phyloP scores from a whole-genome alignment of 2,329 filamentous ascomycete genomes.

The Fusarium vanettenii region DNA sequence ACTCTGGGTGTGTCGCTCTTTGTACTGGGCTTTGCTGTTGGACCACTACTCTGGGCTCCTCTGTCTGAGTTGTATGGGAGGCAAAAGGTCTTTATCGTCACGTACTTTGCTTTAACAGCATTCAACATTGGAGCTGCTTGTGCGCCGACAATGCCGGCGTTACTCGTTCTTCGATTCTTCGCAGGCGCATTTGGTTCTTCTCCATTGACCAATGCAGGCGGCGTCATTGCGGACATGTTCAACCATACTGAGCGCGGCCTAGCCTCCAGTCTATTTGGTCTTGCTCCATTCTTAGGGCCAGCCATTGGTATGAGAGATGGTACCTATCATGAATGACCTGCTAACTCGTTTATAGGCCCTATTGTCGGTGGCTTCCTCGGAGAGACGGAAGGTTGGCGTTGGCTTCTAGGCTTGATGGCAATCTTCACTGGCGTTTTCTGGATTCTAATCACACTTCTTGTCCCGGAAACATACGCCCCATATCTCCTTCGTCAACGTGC shows the following conservation, averaged over 20 bases:
- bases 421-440: conserved; percentile 56
- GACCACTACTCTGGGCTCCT: conserved; percentile 73
- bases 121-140: conserved; percentile 72
- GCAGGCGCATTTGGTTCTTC: conserved; percentile 68
- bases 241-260: conserved; percentile 59
- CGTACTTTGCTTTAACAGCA: conserved; percentile 65
- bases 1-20: conserved; percentile 73
- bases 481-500: conserved; percentile 34
- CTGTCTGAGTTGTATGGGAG: conserved; percentile 72
- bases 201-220: conserved; percentile 50
- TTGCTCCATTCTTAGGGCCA: conserved; percentile 53
- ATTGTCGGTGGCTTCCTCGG: conserved; percentile 69
- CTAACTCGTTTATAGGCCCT: conserved; percentile 50
- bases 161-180: conserved; percentile 73
- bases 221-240: conserved; percentile 69
- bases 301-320: conserved; percentile 1
- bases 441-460: conserved; percentile 56
- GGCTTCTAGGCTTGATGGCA: conserved; percentile 48
- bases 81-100: conserved; percentile 67
- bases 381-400: conserved; percentile 67
- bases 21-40: conserved; percentile 70
- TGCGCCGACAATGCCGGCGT: conserved; percentile 63
- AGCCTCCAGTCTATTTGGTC: conserved; percentile 66
- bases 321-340: fast-evolving
- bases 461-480: conserved; percentile 48